phyloP scores from a whole-genome alignment of 495 filamentous ascomycete genomes.

The Rusavskia elegans region DNA sequence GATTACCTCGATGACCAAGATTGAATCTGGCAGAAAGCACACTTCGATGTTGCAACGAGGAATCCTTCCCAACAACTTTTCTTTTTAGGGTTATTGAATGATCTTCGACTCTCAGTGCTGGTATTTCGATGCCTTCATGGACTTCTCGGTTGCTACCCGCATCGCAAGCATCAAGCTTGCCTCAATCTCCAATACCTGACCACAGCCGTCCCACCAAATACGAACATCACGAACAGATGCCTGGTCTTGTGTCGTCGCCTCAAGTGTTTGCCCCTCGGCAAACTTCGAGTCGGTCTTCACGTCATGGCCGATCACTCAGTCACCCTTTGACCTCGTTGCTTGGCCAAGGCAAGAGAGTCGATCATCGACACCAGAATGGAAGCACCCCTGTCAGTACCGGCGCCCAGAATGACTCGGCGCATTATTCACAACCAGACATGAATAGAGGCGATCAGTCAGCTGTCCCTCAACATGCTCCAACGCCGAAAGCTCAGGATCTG shows the following conservation, averaged over 20 bases:
- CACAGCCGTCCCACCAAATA: neutral
- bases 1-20: too few relatives aligned
- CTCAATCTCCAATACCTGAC: constrained; percentile 1
- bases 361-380: constrained; percentile 23
- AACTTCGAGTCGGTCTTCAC: constrained; percentile 16
- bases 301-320: constrained; percentile 58
- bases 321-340: constrained; percentile 58
- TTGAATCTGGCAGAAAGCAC: too few relatives aligned
- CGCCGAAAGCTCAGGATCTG: constrained; percentile 16
- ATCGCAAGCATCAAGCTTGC: constrained; percentile 3
- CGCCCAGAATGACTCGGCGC: neutral
- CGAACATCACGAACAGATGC: constrained; percentile 5
- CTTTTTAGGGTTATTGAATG: neutral
- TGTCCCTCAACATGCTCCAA: constrained; percentile 20
- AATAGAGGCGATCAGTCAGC: constrained; percentile 14
- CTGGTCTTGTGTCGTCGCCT: constrained; percentile 3
- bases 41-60: too few relatives aligned
- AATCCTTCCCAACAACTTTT: too few relatives aligned
- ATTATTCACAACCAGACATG: constrained; percentile 8
- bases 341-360: constrained; percentile 32
- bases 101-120: neutral
- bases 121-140: constrained; percentile 14
- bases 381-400: constrained; percentile 16
- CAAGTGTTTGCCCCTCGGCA: neutral
- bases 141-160: constrained; percentile 10